These are phyloP conservation scores for Pichia sp. DNA, from an alignment of 1,139 yeast genomes.

Conservation along the genomic window DNA sequence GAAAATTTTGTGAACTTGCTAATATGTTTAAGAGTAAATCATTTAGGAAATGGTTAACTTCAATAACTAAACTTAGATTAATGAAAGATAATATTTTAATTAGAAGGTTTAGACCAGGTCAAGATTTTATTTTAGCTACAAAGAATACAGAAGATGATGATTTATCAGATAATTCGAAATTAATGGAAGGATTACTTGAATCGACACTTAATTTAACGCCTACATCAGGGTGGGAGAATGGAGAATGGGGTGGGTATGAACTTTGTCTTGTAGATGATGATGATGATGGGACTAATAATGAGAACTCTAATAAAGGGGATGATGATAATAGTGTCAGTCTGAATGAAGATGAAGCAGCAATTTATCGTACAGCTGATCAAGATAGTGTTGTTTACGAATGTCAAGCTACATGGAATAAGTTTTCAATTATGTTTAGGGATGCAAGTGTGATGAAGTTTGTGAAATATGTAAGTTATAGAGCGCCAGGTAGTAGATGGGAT, in stretches of 20 bases:
- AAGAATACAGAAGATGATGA: constrained; percentile 42
- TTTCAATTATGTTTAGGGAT: constrained; percentile 75
- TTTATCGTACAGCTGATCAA: constrained; percentile 49
- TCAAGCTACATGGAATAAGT: constrained; percentile 78
- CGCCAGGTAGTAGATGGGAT: constrained; percentile 94
- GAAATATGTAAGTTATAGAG: constrained; percentile 83
- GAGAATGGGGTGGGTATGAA: constrained; percentile 92
- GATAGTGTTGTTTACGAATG: constrained; percentile 76
- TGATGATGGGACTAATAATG: constrained; percentile 35
- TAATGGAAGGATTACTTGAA: constrained; percentile 48
- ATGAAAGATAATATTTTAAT: constrained; percentile 61
- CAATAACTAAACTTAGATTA: constrained; percentile 58
- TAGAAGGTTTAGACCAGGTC: constrained; percentile 91
- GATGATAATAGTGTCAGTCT: constrained; percentile 37
- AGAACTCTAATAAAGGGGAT: constrained; percentile 28
- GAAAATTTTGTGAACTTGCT: constrained; percentile 46
- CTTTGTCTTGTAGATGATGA: constrained; percentile 67
- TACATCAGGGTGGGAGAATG: constrained; percentile 73
- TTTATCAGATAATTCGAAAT: constrained; percentile 24
- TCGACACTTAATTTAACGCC: constrained; percentile 79
- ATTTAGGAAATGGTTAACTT: constrained; percentile 64
- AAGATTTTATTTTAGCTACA: constrained; percentile 89
- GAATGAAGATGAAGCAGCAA: constrained; percentile 48
- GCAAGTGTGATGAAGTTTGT: constrained; percentile 80
- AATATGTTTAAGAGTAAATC: constrained; percentile 50